Evolutionary conservation across 1,284 basidiomycete genomes (phyloP), one percentile per base, ranked within the genome.

Genomic region (Apiotrichum akiyoshidainum): DNA sequence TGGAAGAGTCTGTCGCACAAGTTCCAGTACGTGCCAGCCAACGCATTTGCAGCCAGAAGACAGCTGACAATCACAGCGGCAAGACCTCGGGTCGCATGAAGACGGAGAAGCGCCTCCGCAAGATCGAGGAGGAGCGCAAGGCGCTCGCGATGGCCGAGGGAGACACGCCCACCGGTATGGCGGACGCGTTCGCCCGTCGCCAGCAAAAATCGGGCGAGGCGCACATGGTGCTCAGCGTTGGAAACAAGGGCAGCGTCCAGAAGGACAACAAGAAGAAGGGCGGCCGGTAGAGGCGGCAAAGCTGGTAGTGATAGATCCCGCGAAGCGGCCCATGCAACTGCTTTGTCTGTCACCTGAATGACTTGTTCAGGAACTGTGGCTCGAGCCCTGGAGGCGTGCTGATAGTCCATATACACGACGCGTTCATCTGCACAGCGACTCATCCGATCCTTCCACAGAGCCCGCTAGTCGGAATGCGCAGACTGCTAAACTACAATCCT

Each of bases 1-100:
- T 96, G 93, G 92, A 95, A 95, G 79, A 90, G 89, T 22, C 80
- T 96, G 53, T 91, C 88, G 54, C 93, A 97, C 78, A 90, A 91
- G 72, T 96, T 96, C 84, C 93, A 97, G 48, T 50, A 17, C 17
- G 48, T 50, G 37, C 9, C 8, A 2, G 26, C 26, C 2, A 2
- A 9, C 72, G n/a, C 5, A 16, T 19, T 11, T 37, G 21, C 7
- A 19, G 19, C n/a, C 2, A 17, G 40, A 17, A 41, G 1, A 41
- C 34, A 35, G 34, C 48, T 50, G 21, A 50, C 48, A 40, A 5
- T 26, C 19, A 2, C 48, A 50, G 48, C 68, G 93, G 93, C 40
- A 96, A 96, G 78, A 90, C 90, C 1, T 89, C 87, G 1, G 93
- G 93, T 7, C 88, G 87, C 79, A 90, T 89, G 85, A 96, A 96